Percentiles rank a stretch among this genome's conserved stretches.
These are phyloP conservation scores for Colletotrichum musicola DNA, from an alignment of 2,329 filamentous ascomycete species.

Conservation along the genomic window DNA sequence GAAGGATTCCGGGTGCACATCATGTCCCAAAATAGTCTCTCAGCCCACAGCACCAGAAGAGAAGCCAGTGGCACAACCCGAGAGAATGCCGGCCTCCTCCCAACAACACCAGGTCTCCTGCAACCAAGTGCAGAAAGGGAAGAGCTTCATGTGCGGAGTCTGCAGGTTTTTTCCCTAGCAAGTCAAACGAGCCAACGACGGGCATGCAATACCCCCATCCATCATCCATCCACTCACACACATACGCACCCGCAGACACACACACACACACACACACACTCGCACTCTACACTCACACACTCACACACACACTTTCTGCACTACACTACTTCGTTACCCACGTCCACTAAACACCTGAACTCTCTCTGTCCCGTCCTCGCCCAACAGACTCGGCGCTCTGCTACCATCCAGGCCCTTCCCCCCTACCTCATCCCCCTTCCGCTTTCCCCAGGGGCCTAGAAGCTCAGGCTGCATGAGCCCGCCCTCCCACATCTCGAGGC, in stretches of 20 bases:
- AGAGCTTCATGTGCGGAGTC: conserved; percentile 26
- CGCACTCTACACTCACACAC: neutral
- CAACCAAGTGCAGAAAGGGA: conserved; percentile 34
- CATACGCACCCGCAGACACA: neutral
- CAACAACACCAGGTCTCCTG: conserved; percentile 33
- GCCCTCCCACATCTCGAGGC: conserved; percentile 5
- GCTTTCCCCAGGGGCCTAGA: conserved; percentile 8
- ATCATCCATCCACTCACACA: conserved; percentile 8
- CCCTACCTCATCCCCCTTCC: neutral
- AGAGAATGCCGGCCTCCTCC: conserved; percentile 29
- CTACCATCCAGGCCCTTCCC: neutral
- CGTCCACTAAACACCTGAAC: neutral
- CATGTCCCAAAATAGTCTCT: conserved; percentile 39
- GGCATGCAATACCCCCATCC: conserved; percentile 13
- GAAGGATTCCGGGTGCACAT: conserved; percentile 34
- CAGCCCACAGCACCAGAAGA: conserved; percentile 26
- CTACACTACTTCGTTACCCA: neutral
- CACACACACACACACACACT: neutral
- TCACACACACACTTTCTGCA: neutral
- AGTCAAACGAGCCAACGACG: conserved; percentile 30
- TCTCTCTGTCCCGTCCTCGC: conserved; percentile 8
- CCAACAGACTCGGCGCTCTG: neutral
- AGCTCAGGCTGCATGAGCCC: conserved; percentile 13
- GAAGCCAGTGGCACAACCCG: conserved; percentile 33
- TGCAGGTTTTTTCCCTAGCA: conserved; percentile 28